Conservation (phyloP, 2,329 filamentous ascomycete species). For the Microdochium paspali region DNA sequence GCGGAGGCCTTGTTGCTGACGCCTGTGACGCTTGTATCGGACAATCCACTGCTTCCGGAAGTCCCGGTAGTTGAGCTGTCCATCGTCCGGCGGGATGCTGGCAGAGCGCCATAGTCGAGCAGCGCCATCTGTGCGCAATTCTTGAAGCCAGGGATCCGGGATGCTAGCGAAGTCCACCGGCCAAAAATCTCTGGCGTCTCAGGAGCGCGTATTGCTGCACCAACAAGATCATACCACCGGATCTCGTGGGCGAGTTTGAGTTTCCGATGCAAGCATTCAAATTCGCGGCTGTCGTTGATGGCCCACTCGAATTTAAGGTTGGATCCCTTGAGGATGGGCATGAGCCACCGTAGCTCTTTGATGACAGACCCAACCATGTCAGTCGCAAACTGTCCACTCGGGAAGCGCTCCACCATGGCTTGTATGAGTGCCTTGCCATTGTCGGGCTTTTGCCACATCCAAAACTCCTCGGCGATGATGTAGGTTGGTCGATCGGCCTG, state of each 20-base stretch:
- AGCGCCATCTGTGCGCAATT: conserved; percentile 1
- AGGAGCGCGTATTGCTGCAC: neutral
- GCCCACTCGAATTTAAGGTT: conserved; percentile 1
- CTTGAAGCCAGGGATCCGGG: conserved; percentile 2
- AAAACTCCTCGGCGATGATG: conserved; percentile 2
- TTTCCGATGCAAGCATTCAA: neutral
- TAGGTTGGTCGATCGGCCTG: conserved; percentile 3
- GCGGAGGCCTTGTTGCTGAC: neutral
- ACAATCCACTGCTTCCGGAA: neutral
- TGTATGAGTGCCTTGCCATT: conserved; percentile 1
- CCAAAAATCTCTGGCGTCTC: conserved; percentile 1
- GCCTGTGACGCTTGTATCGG: neutral
- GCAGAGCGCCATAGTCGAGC: conserved; percentile 1
- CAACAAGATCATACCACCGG: conserved; percentile 1
- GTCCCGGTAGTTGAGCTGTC: neutral
- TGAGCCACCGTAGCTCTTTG: conserved; percentile 2
- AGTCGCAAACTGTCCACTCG: neutral
- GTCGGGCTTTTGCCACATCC: conserved; percentile 1
- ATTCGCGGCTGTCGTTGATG: conserved; percentile 1
- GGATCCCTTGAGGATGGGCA: neutral
- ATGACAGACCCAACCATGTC: conserved; percentile 3
- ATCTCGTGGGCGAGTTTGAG: neutral
- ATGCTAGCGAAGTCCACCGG: neutral
- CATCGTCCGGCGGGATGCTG: neutral
- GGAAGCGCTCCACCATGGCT: conserved; percentile 1